These are phyloP conservation scores for Corylus americana DNA, from an alignment of 306 rosid species.

Conservation along the genomic window DNA sequence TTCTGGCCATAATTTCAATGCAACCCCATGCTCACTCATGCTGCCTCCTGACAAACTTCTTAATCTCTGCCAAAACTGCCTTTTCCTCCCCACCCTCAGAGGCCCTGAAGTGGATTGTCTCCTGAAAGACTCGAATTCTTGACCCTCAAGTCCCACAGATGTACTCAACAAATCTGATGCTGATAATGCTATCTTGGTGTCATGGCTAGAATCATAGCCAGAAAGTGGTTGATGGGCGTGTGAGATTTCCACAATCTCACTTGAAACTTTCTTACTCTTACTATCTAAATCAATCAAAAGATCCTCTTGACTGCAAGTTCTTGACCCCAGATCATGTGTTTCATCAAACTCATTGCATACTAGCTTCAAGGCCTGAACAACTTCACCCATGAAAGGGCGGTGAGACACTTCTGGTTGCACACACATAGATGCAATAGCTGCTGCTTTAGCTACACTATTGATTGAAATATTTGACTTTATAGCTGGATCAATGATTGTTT, in stretches of 20 bases:
- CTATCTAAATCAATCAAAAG: conserved; percentile 32
- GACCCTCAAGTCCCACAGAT: conserved; percentile 43
- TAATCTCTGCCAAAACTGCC: conserved; percentile 71
- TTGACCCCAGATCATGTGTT: conserved; percentile 45
- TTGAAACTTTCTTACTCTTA: conserved; percentile 19
- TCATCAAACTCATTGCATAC: conserved; percentile 84
- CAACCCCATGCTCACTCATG: conserved; percentile 70
- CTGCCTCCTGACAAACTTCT: conserved; percentile 70
- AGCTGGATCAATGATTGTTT: conserved; percentile 66
- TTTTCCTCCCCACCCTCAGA: conserved; percentile 47
- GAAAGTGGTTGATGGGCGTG: conserved; percentile 25
- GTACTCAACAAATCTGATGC: conserved; percentile 52
- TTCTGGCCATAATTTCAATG: conserved; percentile 55
- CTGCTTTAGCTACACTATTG: conserved; percentile 69
- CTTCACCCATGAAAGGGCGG: conserved; percentile 99
- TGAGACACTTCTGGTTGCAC: conserved; percentile 95
- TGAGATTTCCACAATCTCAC: conserved; percentile 19
- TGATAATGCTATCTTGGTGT: conserved; percentile 41
- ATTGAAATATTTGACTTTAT: conserved; percentile 50
- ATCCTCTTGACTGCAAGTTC: conserved; percentile 48
- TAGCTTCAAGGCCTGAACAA: conserved; percentile 92
- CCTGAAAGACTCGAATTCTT: conserved; percentile 59
- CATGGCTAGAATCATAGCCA: conserved; percentile 41
- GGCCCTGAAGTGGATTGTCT: conserved; percentile 78
- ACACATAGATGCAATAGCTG: conserved; percentile 99